Base-by-base conservation (phyloP, 352 stramenopile species). In the Globisporangium middletonii region DNA sequence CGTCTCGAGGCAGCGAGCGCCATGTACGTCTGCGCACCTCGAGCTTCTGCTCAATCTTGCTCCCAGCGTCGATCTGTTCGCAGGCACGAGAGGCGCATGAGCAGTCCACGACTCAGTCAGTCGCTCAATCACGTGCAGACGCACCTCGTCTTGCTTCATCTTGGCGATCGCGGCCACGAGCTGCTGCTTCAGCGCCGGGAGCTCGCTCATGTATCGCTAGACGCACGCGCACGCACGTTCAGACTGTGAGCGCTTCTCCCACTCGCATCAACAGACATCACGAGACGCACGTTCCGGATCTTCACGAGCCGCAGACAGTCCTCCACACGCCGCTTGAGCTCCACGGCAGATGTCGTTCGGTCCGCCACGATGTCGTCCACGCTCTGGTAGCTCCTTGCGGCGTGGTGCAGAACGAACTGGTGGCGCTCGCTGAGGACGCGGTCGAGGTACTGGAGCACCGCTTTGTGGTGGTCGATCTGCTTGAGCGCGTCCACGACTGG, bases 401-500 rank as follows among this genome's bases (percentile, higher is more conserved):
- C 83, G 30, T 86, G 67, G 27, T 71, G 68, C 27, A 91, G 53
- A 16, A 88, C 50, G 27, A 75, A 69, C 61, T 87, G 72, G 48
- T 93, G 79, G 33, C 82, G 68, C 30, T 79, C 67, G 59, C 62
- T 54, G 42, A 93, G 76, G 41, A 73, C 64, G 44, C 77, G 68
- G 56, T 93, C 72, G 57, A 93, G 55, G 47, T 76, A 86, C 33
- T 73, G 72, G 46, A 93, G 75, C 37, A 72, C 78, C 11, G 72
- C 72, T 55, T 87, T 90, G 55, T 84, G 72, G 55, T 89, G 68
- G 45, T 93, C 83, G 55, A 93, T 93, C 46, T 87, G 82, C 67
- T 93, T 93, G 7, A 93, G 71, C 38, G 77, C 71, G 41, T 93
- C 67, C 15, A 93, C 57, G 52, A 90, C 75, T 1, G 80, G 83